A percentile compares a stretch with the other conserved stretches of the same genome.
These are phyloP conservation scores for Ricinus communis DNA, from an alignment of 345 rosid species.

Conservation along the genomic window DNA sequence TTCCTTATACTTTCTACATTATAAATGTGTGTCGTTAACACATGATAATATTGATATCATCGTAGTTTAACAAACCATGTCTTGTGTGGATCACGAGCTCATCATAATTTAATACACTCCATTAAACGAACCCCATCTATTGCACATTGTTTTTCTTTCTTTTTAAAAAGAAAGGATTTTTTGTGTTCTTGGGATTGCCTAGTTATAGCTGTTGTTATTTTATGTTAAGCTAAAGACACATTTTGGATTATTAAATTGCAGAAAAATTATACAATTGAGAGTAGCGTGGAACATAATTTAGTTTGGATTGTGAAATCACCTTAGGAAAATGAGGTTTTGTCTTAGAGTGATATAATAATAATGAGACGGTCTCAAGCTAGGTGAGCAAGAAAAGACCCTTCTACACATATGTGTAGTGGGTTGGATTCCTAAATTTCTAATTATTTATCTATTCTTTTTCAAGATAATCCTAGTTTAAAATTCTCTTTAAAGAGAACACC, in stretches of 20 bases:
- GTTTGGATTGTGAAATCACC: not conserved
- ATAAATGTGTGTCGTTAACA: no score
- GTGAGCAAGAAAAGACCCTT: not conserved
- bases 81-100: conserved; percentile 27
- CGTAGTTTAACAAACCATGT: conserved; percentile 2
- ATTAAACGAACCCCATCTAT: conserved; percentile 3
- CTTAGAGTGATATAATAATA: not conserved
- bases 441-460: no score
- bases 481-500: no score
- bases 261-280: not conserved
- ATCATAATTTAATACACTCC: conserved; percentile 8
- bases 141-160: not conserved
- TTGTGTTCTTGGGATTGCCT: not conserved
- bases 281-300: conserved; percentile 12
- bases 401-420: not conserved
- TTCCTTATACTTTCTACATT: no score
- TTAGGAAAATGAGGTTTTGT: conserved; percentile 12
- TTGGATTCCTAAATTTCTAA: no score
- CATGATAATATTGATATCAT: no score
- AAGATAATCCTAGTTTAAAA: no score
- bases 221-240: not conserved
- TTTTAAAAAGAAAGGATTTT: not conserved
- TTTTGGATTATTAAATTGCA: not conserved
- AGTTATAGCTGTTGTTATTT: not conserved
- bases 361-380: conserved; percentile 14